Evolutionary conservation across 768 basidiomycete genomes (phyloP).

Genomic region (Tulasnella calospora): DNA sequence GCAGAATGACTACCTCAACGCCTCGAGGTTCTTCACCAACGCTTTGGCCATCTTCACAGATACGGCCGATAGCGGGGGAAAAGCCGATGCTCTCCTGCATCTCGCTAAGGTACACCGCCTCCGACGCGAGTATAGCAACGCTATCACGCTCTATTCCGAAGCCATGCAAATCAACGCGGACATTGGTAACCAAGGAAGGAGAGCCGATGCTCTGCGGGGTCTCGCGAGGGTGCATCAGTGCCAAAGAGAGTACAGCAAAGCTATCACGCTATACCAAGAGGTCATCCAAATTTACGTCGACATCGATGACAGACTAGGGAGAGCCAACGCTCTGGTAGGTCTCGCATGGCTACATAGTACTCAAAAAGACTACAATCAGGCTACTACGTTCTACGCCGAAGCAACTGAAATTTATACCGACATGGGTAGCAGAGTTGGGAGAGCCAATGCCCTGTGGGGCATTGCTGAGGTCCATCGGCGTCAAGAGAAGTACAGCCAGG

Average conservation of each 20-base stretch:
- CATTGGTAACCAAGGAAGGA: not conserved
- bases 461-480: not conserved
- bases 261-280: not conserved
- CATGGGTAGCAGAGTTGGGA: not conserved
- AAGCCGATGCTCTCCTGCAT: not conserved
- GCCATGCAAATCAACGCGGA: not conserved
- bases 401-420: not conserved
- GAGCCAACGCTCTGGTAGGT: not conserved
- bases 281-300: not conserved
- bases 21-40: not conserved
- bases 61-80: not conserved
- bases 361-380: not conserved
- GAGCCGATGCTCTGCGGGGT: not conserved
- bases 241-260: not conserved
- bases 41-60: not conserved
- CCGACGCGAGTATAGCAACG: not conserved
- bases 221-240: not conserved
- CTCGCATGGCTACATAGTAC: not conserved
- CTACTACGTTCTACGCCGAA: not conserved
- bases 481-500: not conserved
- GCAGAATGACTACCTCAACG: not conserved
- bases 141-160: not conserved
- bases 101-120: too few relatives aligned
- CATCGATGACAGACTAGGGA: not conserved
- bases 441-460: not conserved